Evolutionary conservation across 306 rosid genomes (phyloP), one percentile per base, ranked within the genome.

Genomic region (Medicago lupulina): DNA sequence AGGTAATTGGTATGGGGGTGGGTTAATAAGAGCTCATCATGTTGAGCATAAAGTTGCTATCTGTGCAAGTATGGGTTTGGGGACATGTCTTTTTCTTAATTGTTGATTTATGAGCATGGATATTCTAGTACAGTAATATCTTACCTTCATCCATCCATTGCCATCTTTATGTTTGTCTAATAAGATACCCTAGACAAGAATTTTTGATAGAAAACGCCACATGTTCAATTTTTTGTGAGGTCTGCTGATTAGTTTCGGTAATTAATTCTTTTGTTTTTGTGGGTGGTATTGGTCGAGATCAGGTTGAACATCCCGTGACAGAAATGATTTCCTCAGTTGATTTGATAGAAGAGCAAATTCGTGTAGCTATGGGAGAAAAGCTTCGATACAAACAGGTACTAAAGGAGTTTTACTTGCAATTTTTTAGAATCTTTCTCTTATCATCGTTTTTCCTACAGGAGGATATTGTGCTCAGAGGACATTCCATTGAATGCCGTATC

Each of bases 261-360:
- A 31, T 38, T 74, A 46, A 50, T 43, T 65, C 39, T 66, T 82
- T 74, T 34, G 8, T 5, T 23, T 46, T 34, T 34, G 46, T 9
- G 64, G 82, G 21, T 28, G 6, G 64, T 17, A 50, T 69, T 69
- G 43, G 53, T 44, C 51, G 73, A 78, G 74, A 69, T 72, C 84
- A 92, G 97, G 98, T 95, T 66, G 99, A 92, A 87, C 99, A 95
- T 86, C 99, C 99, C 8, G 99, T 95, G 90, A 92, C 99, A 50
- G 97, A 95, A 84, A 95, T 92, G 99, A 92, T 95, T 79, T 95
- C 93, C 69, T 95, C 97, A 51, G 89, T 85, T 62, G 99, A 95
- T 87, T 89, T 95, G 88, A 90, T 92, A 41, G 97, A 95, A 86
- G 99, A 95, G 81, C 99, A 95, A 86, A 95, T 95, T 79, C 92